Evolutionary conservation across 371 early-diverging fungal genomes (phyloP), one percentile per base, ranked within the genome.

Genomic region (Neoconidiobolus thromboides): DNA sequence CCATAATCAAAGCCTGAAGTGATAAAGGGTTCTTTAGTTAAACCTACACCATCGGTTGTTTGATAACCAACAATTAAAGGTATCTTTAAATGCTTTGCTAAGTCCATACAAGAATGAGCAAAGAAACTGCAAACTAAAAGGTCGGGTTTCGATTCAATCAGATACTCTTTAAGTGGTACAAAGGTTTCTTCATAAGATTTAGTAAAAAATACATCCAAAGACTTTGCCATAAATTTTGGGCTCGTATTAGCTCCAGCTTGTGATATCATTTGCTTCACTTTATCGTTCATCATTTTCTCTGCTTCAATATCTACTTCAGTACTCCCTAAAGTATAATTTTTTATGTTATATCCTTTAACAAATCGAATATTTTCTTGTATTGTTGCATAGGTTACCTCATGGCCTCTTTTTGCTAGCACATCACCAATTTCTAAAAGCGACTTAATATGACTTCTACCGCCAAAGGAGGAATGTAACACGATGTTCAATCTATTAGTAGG

Each of bases 61-160:
- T 55, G 56, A 55, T 43, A 55, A 2, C 56, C 56, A 43, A 26
- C 15, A 15, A 55, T 55, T 2, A 55, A 2, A 10, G 61, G 61
- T 40, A 55, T 55, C 3, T 40, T 10, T 1, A 39, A 14, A 3
- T 15, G 12, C 2, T 55, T n/a, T 10, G 61, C 61, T 39, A 48
- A 55, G 41, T 61, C 61, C 5, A 4, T 37, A 48, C 61, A 61
- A 12, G 47, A 46, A 10, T 12, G 10, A 9, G 46, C 26, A 39
- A 61, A 54, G 42, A 47, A 61, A 55, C 55, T 55, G 48, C 61
- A 61, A 4, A 61, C 36, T 1, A 61, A 40, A 2, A 61, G 14
- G 40, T 61, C 61, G 3, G 48, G 42, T 41, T 51, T 48, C 7
- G 39, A 5, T 3, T 38, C 10, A 15, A 9, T 12, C 37, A 50